These are phyloP conservation scores for Acer yangbiense DNA, from an alignment of 345 rosid species.

Conservation along the genomic window DNA sequence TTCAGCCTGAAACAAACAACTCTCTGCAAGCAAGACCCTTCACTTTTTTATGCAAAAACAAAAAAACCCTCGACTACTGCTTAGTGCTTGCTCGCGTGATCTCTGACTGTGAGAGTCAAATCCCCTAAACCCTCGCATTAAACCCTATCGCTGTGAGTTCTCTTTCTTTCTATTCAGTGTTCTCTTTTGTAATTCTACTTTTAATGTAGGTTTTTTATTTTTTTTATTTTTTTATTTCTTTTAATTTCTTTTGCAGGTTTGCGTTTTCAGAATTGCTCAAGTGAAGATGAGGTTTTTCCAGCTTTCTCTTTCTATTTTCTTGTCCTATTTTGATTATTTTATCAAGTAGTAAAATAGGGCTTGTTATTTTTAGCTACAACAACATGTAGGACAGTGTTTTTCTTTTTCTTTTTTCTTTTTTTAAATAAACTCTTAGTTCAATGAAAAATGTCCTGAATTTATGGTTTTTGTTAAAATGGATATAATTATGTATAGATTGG, in stretches of 20 bases:
- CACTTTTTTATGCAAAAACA: too few species aligned
- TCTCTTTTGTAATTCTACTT: not conserved
- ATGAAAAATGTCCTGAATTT: too few species aligned
- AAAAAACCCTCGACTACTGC: not conserved
- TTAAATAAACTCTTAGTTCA: too few species aligned
- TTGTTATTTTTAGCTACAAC: not conserved
- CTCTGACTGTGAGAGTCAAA: not conserved
- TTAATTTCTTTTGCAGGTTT: slow-evolving; percentile 23
- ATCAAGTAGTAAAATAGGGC: not conserved
- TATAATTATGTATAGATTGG: not conserved
- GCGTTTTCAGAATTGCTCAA: slow-evolving; percentile 16
- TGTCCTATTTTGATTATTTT: not conserved
- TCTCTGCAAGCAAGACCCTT: not conserved
- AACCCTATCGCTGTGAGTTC: not conserved
- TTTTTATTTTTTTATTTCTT: not conserved
- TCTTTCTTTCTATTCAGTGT: not conserved
- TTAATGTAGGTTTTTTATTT: not conserved
- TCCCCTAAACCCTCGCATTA: not conserved
- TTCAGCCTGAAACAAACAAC: not conserved
- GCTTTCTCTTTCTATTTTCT: slow-evolving; percentile 7
- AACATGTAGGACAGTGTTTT: not conserved
- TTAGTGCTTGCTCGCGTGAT: not conserved
- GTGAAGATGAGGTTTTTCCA: slow-evolving; percentile 45
- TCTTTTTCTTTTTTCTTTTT: too few species aligned
- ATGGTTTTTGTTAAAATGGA: not conserved